Conservation (phyloP, 2,329 filamentous ascomycete species). For the Albophoma yamanashiensis region DNA sequence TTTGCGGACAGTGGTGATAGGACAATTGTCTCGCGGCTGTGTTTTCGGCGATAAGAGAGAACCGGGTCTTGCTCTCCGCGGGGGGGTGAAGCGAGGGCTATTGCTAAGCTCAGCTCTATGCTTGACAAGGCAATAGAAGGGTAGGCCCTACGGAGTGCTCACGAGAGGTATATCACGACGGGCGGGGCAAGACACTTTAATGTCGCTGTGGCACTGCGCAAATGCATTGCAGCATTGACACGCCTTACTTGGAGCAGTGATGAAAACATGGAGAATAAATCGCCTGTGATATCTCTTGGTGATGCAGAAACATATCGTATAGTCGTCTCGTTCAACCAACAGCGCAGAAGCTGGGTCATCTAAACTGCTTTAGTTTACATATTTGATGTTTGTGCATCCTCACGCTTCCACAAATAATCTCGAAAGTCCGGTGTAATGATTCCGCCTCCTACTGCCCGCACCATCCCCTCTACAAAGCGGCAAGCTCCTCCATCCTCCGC, state of each 20-base stretch:
- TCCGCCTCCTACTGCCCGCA: neutral
- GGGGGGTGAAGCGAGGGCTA: neutral
- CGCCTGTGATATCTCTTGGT: neutral
- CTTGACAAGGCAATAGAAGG: neutral
- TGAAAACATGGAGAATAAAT: neutral
- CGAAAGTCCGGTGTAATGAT: neutral
- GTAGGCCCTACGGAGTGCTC: too few relatives aligned
- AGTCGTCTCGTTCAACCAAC: neutral
- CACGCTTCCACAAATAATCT: too few relatives aligned
- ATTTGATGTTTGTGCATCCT: neutral
- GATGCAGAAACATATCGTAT: neutral
- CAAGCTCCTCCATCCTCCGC: conserved; percentile 73
- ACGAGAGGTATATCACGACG: neutral
- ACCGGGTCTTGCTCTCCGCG: neutral
- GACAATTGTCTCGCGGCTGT: neutral
- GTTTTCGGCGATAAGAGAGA: neutral
- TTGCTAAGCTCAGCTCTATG: neutral
- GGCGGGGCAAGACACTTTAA: neutral
- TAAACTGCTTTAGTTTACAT: neutral
- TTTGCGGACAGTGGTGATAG: neutral
- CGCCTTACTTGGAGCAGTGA: neutral
- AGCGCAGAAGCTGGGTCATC: neutral
- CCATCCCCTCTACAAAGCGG: conserved; percentile 15
- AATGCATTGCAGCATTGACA: neutral
- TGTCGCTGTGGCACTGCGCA: neutral